phyloP scores from a whole-genome alignment of 2,329 filamentous ascomycete species.

The Penicillium psychrosexuale region DNA sequence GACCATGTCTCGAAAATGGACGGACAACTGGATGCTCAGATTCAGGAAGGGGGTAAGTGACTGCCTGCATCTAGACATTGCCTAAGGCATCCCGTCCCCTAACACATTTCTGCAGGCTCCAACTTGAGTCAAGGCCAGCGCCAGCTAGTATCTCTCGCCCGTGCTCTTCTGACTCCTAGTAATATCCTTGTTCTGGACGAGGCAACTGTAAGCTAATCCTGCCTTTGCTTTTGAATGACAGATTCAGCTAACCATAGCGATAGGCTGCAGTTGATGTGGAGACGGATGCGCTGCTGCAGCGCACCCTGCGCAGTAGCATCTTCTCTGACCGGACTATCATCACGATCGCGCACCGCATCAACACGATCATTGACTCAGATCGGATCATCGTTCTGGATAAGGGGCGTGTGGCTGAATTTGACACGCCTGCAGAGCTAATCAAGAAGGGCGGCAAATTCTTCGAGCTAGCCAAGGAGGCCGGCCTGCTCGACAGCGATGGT shows the following conservation, averaged over 20 bases:
- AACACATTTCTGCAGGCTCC: constrained; percentile 58
- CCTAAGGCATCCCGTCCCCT: constrained; percentile 4
- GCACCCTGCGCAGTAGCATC: constrained; percentile 60
- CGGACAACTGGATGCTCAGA: constrained; percentile 81
- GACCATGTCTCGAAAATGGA: constrained; percentile 84
- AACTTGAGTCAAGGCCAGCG: constrained; percentile 94
- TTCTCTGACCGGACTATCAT: constrained; percentile 95
- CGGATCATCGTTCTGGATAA: constrained; percentile 90
- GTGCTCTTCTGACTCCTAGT: constrained; percentile 88
- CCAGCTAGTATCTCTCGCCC: constrained; percentile 88
- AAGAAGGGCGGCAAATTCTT: constrained; percentile 77
- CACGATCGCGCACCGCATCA: constrained; percentile 96
- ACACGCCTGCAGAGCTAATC: constrained; percentile 75
- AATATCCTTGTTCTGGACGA: constrained; percentile 97
- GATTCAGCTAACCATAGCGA: constrained; percentile 18
- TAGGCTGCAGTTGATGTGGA: constrained; percentile 67
- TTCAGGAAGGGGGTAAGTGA: constrained; percentile 85
- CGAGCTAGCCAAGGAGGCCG: constrained; percentile 86
- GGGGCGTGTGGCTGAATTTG: constrained; percentile 88
- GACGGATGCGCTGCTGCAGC: constrained; percentile 64
- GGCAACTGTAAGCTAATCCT: constrained; percentile 66
- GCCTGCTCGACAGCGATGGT: constrained; percentile 58
- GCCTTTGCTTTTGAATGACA: not conserved
- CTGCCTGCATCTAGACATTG: not conserved
- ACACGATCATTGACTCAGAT: constrained; percentile 87